Evolutionary conservation across 2,329 filamentous ascomycete species (phyloP).

Genomic region (Fusarium bulbicola): DNA sequence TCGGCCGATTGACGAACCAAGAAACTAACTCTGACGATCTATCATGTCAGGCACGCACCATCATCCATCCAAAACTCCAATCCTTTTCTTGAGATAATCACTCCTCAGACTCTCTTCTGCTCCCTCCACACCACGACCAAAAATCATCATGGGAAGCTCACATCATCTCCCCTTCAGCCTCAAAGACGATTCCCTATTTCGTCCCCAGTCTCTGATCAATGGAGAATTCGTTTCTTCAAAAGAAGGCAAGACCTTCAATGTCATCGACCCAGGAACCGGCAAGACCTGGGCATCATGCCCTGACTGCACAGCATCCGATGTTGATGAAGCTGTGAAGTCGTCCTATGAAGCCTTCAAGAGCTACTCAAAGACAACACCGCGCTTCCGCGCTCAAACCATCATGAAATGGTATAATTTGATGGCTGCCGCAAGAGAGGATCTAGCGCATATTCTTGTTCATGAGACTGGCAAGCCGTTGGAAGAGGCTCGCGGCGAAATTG

Average conservation of each 20-base stretch:
- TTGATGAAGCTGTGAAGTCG: slow-evolving; percentile 32
- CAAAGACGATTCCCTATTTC: not conserved
- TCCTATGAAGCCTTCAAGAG: slow-evolving; percentile 49
- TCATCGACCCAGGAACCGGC: slow-evolving; percentile 5
- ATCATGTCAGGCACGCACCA: not conserved
- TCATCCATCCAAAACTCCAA: not conserved
- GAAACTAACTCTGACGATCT: too few species aligned
- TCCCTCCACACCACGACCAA: not conserved
- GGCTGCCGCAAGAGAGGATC: slow-evolving; percentile 46
- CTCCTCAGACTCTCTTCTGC: not conserved
- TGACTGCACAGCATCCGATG: slow-evolving; percentile 39
- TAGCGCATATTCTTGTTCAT: slow-evolving; percentile 51
- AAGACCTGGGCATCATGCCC: not conserved
- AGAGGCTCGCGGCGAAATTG: slow-evolving; percentile 64
- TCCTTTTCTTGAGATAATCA: not conserved
- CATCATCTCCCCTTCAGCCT: not conserved
- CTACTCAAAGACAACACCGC: slow-evolving; percentile 51
- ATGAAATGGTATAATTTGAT: slow-evolving; percentile 51
- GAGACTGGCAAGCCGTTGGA: slow-evolving; percentile 67
- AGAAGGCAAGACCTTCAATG: not conserved
- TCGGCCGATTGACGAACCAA: not conserved
- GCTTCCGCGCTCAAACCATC: slow-evolving; percentile 46
- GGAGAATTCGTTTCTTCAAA: not conserved
- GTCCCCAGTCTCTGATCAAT: not conserved
- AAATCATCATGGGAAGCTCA: not conserved